These are phyloP conservation scores for Nectriaceae sp. DNA, from an alignment of 2,329 filamentous ascomycete genomes.

Conservation along the genomic window DNA sequence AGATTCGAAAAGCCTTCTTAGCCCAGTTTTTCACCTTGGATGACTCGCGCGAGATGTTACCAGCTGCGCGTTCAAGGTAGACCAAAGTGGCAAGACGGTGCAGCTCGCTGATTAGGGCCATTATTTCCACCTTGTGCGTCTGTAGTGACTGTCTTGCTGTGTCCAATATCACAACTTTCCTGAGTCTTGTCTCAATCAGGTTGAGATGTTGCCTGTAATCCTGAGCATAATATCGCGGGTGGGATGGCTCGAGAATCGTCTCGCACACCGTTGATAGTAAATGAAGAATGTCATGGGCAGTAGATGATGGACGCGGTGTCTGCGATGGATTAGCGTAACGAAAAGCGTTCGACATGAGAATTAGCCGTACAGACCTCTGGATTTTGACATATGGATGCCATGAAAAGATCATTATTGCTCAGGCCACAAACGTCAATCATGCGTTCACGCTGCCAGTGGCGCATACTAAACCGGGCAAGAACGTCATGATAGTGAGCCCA, in stretches of 20 bases:
- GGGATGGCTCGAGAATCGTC: not conserved
- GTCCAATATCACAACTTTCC: not conserved
- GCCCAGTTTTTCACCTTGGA: not conserved
- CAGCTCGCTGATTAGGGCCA: slow-evolving; percentile 3
- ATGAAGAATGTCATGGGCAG: not conserved
- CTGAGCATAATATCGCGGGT: not conserved
- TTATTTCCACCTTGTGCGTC: too few species aligned
- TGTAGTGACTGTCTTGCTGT: not conserved
- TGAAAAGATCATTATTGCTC: not conserved
- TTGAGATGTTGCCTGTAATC: not conserved
- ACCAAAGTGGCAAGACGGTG: slow-evolving; percentile 1
- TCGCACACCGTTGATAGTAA: not conserved
- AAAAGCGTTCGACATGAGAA: too few species aligned
- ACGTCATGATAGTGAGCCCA: slow-evolving; percentile 10
- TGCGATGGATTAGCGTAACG: not conserved
- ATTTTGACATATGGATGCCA: not conserved
- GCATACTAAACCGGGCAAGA: slow-evolving; percentile 2
- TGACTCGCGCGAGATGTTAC: not conserved
- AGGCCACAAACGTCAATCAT: not conserved
- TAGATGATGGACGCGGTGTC: not conserved
- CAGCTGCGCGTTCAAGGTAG: slow-evolving; percentile 1
- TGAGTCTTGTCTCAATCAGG: not conserved
- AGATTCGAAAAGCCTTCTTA: not conserved
- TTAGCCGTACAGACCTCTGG: not conserved
- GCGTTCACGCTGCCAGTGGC: not conserved